Conservation (phyloP, 179 eudicot genomes). For the Pouteria campechiana region DNA sequence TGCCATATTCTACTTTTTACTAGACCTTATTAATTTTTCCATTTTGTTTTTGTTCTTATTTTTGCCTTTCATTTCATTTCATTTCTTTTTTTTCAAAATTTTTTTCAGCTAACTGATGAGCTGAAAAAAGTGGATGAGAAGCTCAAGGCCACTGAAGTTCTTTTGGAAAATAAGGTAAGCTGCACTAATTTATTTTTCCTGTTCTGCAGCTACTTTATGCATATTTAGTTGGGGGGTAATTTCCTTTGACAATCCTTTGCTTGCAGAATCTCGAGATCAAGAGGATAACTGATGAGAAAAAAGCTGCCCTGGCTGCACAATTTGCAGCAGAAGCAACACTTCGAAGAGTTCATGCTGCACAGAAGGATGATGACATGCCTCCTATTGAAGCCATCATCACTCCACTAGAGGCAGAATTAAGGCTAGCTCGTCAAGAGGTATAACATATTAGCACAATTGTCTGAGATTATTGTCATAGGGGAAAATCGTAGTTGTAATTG, state of each 20-base stretch:
- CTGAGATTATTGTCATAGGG: neutral
- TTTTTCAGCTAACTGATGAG: conserved; percentile 65
- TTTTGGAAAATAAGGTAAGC: conserved; percentile 80
- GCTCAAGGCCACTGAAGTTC: conserved; percentile 66
- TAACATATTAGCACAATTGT: conserved; percentile 1
- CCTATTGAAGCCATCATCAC: conserved; percentile 64
- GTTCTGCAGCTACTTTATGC: neutral
- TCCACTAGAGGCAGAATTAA: conserved; percentile 64
- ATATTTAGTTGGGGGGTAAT: neutral
- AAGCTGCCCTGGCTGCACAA: conserved; percentile 49
- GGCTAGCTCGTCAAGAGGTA: conserved; percentile 49
- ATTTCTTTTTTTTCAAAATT: no score
- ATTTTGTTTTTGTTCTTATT: no score
- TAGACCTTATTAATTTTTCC: no score
- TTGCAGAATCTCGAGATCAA: conserved; percentile 47
- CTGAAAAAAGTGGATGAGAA: conserved; percentile 66
- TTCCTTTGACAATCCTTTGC: neutral
- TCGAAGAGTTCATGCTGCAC: conserved; percentile 63
- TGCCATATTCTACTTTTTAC: no score
- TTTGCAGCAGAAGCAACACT: conserved; percentile 77
- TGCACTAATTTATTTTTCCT: neutral
- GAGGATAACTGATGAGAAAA: conserved; percentile 55
- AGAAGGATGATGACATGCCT: conserved; percentile 61
- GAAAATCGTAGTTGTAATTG: no score
- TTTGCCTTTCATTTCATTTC: no score